Percentiles rank a stretch among this genome's conserved stretches.
These are phyloP conservation scores for Talaromyces ruber DNA, from an alignment of 495 filamentous ascomycete genomes.

Conservation along the genomic window DNA sequence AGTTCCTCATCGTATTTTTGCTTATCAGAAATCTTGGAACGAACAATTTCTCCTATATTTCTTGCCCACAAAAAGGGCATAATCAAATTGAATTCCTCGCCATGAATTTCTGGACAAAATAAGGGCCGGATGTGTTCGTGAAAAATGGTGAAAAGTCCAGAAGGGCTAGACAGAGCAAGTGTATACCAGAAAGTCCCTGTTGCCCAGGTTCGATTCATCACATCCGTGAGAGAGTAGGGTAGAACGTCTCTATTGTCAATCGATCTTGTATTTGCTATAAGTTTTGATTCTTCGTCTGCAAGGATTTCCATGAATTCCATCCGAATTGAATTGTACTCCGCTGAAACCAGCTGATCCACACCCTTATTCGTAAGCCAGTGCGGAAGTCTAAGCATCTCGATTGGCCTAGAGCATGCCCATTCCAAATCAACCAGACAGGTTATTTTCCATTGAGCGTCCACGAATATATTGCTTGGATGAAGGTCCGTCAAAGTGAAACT, in stretches of 20 bases:
- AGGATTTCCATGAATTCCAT: constrained; percentile 8
- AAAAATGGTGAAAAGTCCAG: constrained; percentile 14
- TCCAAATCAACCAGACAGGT: constrained; percentile 20
- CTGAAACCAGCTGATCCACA: constrained; percentile 3
- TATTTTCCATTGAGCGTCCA: constrained; percentile 16
- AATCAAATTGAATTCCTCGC: constrained; percentile 14
- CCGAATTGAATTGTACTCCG: constrained; percentile 6
- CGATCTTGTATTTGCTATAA: neutral
- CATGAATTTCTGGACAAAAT: constrained; percentile 9
- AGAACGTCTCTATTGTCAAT: neutral
- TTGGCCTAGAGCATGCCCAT: constrained; percentile 19
- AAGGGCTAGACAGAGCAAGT: constrained; percentile 15
- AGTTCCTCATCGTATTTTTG: constrained; percentile 12
- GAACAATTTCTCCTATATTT: constrained; percentile 10
- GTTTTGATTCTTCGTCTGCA: neutral
- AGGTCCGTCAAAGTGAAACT: constrained; percentile 17
- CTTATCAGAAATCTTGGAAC: constrained; percentile 12
- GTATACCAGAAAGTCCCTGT: constrained; percentile 17
- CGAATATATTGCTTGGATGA: constrained; percentile 20
- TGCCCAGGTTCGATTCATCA: constrained; percentile 13
- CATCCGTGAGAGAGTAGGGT: constrained; percentile 5
- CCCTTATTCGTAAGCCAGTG: constrained; percentile 18
- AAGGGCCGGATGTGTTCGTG: constrained; percentile 10
- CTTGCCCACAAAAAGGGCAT: constrained; percentile 15
- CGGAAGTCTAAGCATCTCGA: constrained; percentile 18